phyloP scores from a whole-genome alignment of 768 basidiomycete species.

The Boletus pseudopeckii region DNA sequence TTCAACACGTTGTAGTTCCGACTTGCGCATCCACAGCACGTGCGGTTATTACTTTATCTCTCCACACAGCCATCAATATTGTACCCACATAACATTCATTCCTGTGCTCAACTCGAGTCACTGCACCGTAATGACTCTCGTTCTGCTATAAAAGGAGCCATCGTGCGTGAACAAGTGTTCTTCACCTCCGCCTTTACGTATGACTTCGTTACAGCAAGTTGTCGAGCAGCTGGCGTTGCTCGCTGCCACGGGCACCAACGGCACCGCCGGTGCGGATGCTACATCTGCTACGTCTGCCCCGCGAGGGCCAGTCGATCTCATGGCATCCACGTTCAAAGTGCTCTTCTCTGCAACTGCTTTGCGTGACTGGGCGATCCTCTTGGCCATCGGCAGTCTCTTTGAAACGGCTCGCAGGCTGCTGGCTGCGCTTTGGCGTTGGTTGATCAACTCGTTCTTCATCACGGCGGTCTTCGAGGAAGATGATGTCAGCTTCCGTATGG shows the following conservation, averaged over 20 bases:
- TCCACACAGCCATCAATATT: no score
- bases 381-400: constrained; percentile 58
- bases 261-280: constrained; percentile 13
- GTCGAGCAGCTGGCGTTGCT: constrained; percentile 29
- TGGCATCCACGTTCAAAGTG: constrained; percentile 39
- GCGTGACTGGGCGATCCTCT: constrained; percentile 61
- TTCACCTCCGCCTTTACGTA: not conserved
- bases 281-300: constrained; percentile 7
- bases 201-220: constrained; percentile 30
- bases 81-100: no score
- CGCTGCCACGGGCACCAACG: constrained; percentile 13
- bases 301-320: constrained; percentile 21
- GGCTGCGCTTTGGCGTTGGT: constrained; percentile 39
- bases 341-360: constrained; percentile 54
- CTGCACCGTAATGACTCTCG: not conserved
- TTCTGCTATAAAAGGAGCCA: constrained; percentile 5
- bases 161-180: not conserved
- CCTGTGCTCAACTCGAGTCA: constrained; percentile 17
- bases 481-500: constrained; percentile 55
- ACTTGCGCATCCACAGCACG: no score
- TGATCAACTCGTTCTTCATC: constrained; percentile 55
- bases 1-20: not conserved
- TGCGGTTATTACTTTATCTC: no score
- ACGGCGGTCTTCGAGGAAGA: constrained; percentile 59
- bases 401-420: constrained; percentile 54